A percentile compares a stretch with the other conserved stretches of the same genome.
phyloP scores from a whole-genome alignment of 176 grass and related monocot genomes.

The Miscanthus lutarioriparius region DNA sequence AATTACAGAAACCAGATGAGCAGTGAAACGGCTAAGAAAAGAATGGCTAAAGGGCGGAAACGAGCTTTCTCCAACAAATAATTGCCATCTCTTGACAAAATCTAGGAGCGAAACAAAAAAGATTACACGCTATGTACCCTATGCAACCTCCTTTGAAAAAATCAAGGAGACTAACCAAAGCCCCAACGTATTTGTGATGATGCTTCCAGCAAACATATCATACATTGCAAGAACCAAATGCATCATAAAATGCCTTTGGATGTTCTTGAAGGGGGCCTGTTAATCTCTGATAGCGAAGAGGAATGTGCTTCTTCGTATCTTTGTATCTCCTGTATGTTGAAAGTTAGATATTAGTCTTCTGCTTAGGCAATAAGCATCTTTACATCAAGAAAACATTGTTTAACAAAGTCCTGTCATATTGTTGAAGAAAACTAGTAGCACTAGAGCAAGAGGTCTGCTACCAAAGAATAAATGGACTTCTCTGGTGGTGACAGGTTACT shows the following conservation, averaged over 20 bases:
- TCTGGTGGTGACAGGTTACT: not conserved
- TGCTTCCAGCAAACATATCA: conserved; percentile 33
- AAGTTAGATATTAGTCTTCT: conserved; percentile 29
- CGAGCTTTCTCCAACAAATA: conserved; percentile 67
- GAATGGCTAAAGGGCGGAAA: conserved; percentile 50
- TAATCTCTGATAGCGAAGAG: conserved; percentile 55
- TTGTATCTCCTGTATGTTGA: conserved; percentile 67
- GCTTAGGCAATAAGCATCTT: not conserved
- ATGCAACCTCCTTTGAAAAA: conserved; percentile 67
- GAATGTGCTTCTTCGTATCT: conserved; percentile 68
- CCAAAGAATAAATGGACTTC: not conserved
- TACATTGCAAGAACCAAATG: conserved; percentile 45
- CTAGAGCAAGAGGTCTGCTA: conserved; percentile 1
- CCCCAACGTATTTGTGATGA: conserved; percentile 56
- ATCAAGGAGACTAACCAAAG: conserved; percentile 63
- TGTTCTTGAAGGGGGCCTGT: conserved; percentile 63
- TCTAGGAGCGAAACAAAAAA: conserved; percentile 66
- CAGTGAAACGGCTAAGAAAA: conserved; percentile 60
- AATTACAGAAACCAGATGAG: conserved; percentile 99
- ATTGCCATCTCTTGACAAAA: conserved; percentile 55
- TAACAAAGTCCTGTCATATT: not conserved
- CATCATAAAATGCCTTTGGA: conserved; percentile 63
- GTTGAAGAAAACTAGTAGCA: not conserved
- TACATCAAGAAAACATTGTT: not conserved
- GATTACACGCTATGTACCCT: conserved; percentile 81